Percentiles rank a stretch among this genome's conserved stretches.
Evolutionary conservation across 306 rosid species (phyloP).

Genomic region (Canavalia gladiata): DNA sequence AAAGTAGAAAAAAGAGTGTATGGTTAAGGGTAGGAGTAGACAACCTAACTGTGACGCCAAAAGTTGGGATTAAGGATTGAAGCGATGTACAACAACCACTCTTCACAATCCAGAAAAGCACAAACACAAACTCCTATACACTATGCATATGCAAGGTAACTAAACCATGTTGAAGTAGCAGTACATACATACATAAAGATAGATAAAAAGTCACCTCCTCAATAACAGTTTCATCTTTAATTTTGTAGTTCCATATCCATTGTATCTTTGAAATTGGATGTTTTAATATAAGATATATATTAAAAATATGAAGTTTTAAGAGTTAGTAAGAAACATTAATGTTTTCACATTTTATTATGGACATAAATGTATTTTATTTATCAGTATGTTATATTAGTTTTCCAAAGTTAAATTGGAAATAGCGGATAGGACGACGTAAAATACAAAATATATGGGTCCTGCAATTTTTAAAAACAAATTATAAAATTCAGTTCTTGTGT

Average conservation of each 20-base stretch:
- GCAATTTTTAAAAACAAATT: too few relatives aligned
- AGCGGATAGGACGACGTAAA: not conserved
- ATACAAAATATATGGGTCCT: not conserved
- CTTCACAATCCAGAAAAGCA: conserved; percentile 24
- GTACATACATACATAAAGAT: not conserved
- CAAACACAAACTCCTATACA: conserved; percentile 47
- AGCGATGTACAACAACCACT: conserved; percentile 51
- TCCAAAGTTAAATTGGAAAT: not conserved
- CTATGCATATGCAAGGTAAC: conserved; percentile 10
- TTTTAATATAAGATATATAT: not conserved
- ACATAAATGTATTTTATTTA: not conserved
- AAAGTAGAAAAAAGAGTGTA: conserved; percentile 24
- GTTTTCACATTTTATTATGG: not conserved
- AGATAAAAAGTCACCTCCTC: not conserved
- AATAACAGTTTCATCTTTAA: conserved; percentile 19
- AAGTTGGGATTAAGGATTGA: conserved; percentile 9
- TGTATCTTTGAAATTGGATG: not conserved
- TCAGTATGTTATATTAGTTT: not conserved
- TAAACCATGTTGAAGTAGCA: not conserved
- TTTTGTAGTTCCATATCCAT: not conserved
- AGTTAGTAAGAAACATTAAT: too few relatives aligned
- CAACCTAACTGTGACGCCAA: conserved; percentile 52
- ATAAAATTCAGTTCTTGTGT: too few relatives aligned
- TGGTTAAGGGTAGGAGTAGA: conserved; percentile 49
- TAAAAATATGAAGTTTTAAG: not conserved